Evolutionary conservation across 202 grass and related monocot species (phyloP), one percentile per base, ranked within the genome.

Genomic region (Setaria viridis): DNA sequence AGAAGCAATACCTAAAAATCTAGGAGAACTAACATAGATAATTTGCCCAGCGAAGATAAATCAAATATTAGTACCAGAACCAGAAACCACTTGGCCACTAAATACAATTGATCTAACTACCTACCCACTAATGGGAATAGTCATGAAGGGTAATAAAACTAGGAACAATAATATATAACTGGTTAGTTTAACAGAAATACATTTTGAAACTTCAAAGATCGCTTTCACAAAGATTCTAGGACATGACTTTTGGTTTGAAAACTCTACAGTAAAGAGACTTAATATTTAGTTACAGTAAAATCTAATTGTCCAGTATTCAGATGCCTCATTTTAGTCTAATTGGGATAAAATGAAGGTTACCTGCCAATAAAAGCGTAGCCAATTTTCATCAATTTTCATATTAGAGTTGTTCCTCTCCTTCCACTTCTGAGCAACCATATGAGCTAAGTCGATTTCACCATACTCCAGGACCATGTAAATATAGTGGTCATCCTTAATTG

Each of bases 391-490:
- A 62, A 99, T 90, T 78, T 84, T 78, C 84, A 89, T 84, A 84
- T 59, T 84, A 74, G 76, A 70, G 57, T 62, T 81, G 75, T 64
- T 87, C 9, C 82, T 77, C 76, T 97, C 92, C 82, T 85, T 94
- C 94, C 90, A 97, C 53, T 97, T 96, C 41, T 93, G 94, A 51
- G 90, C 64, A 82, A 99, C 86, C 97, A 99, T 99, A 84, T 97
- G 85, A 80, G 97, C 97, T 54, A 99, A 90, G 77, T 94, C 97
- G 74, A 99, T 99, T 82, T 99, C 97, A 71, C 94, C 97, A 86
- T 87, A 99, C 54, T 99, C 97, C 71, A 99, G 94, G 47, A 97
- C 94, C 97, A 99, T 99, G 75, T 90, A 99, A 78, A 99, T 97
- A 70, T 80, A 86, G n/a, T 94, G 88, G 67, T 99, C 97, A 83